Conservation (phyloP, 441 rosid species). For the Metrosideros polymorpha region DNA sequence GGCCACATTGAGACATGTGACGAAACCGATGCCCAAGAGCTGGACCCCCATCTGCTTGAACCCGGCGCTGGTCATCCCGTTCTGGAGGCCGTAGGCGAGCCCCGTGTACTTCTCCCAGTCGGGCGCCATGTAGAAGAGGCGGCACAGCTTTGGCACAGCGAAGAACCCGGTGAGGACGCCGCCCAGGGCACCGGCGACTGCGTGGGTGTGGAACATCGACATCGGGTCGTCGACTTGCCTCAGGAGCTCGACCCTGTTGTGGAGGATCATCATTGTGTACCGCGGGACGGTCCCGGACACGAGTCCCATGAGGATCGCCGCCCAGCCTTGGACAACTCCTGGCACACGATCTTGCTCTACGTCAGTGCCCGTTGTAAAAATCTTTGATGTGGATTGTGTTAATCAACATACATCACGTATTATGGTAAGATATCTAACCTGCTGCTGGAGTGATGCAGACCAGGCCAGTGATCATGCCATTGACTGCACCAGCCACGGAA, state of each 20-base stretch:
- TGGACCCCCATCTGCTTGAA: conserved; percentile 12
- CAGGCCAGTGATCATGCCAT: neutral
- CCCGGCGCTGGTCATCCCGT: conserved; percentile 2
- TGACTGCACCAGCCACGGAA: neutral
- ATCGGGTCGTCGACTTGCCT: neutral
- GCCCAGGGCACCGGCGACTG: fast-evolving
- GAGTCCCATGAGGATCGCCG: neutral
- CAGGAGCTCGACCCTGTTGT: neutral
- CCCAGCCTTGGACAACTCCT: neutral
- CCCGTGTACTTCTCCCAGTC: conserved; percentile 30
- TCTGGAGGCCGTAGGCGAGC: conserved; percentile 5
- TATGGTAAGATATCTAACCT: neutral
- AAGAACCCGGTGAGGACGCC: neutral
- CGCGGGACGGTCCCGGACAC: neutral
- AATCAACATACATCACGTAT: neutral
- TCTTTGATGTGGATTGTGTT: neutral
- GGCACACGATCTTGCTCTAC: neutral
- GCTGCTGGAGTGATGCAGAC: neutral
- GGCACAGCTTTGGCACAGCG: conserved; percentile 2
- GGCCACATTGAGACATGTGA: conserved; percentile 4
- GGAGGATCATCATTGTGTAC: neutral
- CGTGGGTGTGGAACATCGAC: neutral
- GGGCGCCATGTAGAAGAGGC: conserved; percentile 26
- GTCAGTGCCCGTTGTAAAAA: neutral
- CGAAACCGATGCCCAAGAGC: conserved; percentile 16